Conservation (phyloP, 176 grass and related monocot genomes). For the Bothriochloa decipiens region DNA sequence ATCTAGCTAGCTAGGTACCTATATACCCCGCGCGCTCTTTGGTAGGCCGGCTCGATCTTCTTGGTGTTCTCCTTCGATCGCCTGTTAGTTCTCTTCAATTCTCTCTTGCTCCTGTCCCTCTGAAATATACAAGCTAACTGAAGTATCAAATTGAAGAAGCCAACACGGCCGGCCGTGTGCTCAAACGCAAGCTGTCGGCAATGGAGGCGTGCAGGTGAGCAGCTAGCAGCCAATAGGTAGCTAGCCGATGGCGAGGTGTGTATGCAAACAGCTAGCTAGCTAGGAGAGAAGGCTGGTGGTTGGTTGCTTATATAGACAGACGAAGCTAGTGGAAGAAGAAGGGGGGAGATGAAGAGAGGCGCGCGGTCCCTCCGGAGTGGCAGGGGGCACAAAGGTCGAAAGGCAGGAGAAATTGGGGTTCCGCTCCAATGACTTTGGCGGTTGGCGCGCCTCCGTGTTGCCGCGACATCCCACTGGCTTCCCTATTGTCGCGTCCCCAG, state of each 20-base stretch:
- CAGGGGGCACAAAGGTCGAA: not conserved
- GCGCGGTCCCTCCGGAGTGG: slow-evolving; percentile 13
- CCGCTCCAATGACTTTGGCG: slow-evolving; percentile 44
- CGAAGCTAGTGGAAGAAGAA: not conserved
- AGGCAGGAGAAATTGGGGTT: not conserved
- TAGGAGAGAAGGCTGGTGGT: slow-evolving; percentile 2
- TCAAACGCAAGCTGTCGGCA: not conserved
- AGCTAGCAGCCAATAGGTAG: not conserved
- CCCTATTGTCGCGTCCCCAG: not conserved
- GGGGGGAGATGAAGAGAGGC: not conserved
- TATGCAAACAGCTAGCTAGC: not conserved
- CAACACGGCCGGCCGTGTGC: not conserved
- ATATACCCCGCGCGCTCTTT: not conserved
- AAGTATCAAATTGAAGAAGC: too few relatives aligned
- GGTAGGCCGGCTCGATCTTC: too few relatives aligned
- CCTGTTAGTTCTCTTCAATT: too few relatives aligned
- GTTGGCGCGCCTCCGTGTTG: slow-evolving; percentile 48
- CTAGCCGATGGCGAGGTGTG: not conserved
- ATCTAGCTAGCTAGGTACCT: slow-evolving; percentile 15
- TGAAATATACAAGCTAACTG: too few relatives aligned
- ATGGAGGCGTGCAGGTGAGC: not conserved
- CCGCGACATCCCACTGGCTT: slow-evolving; percentile 27
- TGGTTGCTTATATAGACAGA: slow-evolving; percentile 19
- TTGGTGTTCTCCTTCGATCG: too few relatives aligned
- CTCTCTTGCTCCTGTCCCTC: too few relatives aligned